These are phyloP conservation scores for Aspergillus ostianus DNA, from an alignment of 495 filamentous ascomycete genomes.

Conservation along the genomic window DNA sequence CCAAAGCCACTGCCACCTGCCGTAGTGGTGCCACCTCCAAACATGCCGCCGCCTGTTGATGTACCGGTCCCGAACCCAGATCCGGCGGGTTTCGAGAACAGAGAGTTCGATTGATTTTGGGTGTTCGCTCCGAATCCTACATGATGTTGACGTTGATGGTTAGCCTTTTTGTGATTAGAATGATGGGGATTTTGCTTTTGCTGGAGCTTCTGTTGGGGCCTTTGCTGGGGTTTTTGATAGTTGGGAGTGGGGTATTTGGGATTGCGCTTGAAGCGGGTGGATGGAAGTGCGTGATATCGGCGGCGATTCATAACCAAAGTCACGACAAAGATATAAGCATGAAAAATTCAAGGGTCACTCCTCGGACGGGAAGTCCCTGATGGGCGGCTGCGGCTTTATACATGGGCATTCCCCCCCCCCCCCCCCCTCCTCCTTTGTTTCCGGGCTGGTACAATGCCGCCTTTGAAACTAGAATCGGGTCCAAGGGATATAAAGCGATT, in stretches of 20 bases:
- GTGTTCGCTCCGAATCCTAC: slow-evolving; percentile 41
- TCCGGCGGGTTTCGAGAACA: slow-evolving; percentile 38
- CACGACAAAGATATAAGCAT: slow-evolving; percentile 24
- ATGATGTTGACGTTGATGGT: neutral
- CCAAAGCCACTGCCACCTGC: slow-evolving; percentile 44
- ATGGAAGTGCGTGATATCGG: neutral
- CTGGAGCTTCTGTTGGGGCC: neutral
- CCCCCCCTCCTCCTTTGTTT: neutral
- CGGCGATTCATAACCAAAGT: neutral
- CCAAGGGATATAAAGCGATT: neutral
- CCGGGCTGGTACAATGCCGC: neutral
- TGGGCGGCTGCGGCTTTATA: neutral
- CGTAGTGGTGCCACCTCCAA: slow-evolving; percentile 41
- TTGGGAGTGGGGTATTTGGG: neutral
- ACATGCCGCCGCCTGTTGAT: slow-evolving; percentile 45
- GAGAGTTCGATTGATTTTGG: slow-evolving; percentile 32
- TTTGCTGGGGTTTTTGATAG: neutral
- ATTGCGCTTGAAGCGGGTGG: neutral
- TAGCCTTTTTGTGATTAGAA: neutral
- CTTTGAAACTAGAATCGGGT: neutral
- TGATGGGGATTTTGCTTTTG: neutral
- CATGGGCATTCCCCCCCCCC: neutral
- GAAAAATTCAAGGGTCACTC: slow-evolving; percentile 16
- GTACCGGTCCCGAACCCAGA: slow-evolving; percentile 45
- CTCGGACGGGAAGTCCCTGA: slow-evolving; percentile 18